Percentiles rank a stretch among this genome's conserved stretches.
These are phyloP conservation scores for Spathaspora sp. DNA, from an alignment of 805 yeast species.

Conservation along the genomic window DNA sequence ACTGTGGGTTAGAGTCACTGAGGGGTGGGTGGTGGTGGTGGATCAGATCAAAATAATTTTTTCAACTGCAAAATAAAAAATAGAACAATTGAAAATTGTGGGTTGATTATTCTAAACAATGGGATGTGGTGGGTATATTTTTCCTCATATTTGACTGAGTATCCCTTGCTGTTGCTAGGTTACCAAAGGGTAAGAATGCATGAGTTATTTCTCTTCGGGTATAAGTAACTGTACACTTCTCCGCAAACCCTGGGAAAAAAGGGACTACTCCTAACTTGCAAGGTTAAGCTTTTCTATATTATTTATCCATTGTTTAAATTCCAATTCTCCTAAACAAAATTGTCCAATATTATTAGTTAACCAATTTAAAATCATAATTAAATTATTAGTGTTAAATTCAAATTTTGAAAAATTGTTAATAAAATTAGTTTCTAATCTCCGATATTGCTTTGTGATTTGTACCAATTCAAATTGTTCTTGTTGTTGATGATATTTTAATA, in stretches of 20 bases:
- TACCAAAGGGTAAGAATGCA: too few relatives aligned
- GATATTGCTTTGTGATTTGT: conserved; percentile 17
- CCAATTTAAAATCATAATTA: conserved; percentile 30
- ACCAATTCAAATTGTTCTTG: conserved; percentile 14
- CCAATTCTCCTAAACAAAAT: conserved; percentile 12
- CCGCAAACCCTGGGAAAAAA: too few relatives aligned
- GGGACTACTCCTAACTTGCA: too few relatives aligned
- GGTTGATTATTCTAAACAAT: not conserved
- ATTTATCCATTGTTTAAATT: conserved; percentile 9
- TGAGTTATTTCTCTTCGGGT: too few relatives aligned
- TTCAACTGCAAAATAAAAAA: not conserved
- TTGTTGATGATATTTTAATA: conserved; percentile 18
- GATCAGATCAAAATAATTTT: not conserved
- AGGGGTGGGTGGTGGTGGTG: not conserved
- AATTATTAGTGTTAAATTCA: conserved; percentile 13
- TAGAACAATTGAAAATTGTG: not conserved
- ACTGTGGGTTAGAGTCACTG: not conserved
- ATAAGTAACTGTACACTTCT: too few relatives aligned
- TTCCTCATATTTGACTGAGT: too few relatives aligned
- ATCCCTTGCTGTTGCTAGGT: too few relatives aligned
- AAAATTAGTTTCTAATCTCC: conserved; percentile 25
- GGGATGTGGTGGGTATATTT: too few relatives aligned
- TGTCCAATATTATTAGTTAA: conserved; percentile 23
- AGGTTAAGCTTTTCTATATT: not conserved
- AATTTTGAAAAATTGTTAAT: conserved; percentile 15